Base-by-base conservation (phyloP, 2,329 filamentous ascomycete genomes). In the Pseudogymnoascus sp. region DNA sequence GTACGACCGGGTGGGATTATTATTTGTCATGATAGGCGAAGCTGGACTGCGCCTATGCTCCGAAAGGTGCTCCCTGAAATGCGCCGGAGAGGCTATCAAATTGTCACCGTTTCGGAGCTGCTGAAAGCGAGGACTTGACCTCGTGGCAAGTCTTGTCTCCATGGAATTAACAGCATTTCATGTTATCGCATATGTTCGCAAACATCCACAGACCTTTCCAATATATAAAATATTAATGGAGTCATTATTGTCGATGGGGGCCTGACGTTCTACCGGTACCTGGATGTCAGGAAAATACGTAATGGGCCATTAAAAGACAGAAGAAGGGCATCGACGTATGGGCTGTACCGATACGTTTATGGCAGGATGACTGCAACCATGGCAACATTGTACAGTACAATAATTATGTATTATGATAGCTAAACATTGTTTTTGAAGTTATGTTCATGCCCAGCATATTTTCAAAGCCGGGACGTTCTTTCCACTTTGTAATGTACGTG, bases 1-100 rank as follows among this genome's bases (percentile, higher is more conserved):
- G 79, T 89, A 37, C 79, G 84, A 57, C 87, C 89, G 0, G 92
- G 92, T 0, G 87, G 84, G 28, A 88, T 96, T 64, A 87, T 96
- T 66, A 88, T 96, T 62, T 93, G 91, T 72, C 92, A 96, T 77
- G 92, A 96, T 77, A 76, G 92, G 68, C 81, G 92, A 41, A 61
- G 60, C 60, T 61, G 60, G 60, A 61, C 60, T 37, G 60, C 16
- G 34, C 60, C 60, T 37, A 61, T 61, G 60, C 37, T 61, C 13
- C 60, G 60, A 28, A 41, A 61, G 11, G 60, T 61, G 34, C 37
- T 61, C n/a, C 60, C 60, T 6, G 34, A 61, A 37, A 37, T 61
- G 60, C 34, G 60, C 19, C 34, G 34, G 16, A 41, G 37, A 41
- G 60, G 60, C 6, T 61, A 61, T 25, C 34, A 61, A 39, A 41